Base-by-base conservation (phyloP, 2,329 filamentous ascomycete genomes). In the Chaetoscypha palmicola region DNA sequence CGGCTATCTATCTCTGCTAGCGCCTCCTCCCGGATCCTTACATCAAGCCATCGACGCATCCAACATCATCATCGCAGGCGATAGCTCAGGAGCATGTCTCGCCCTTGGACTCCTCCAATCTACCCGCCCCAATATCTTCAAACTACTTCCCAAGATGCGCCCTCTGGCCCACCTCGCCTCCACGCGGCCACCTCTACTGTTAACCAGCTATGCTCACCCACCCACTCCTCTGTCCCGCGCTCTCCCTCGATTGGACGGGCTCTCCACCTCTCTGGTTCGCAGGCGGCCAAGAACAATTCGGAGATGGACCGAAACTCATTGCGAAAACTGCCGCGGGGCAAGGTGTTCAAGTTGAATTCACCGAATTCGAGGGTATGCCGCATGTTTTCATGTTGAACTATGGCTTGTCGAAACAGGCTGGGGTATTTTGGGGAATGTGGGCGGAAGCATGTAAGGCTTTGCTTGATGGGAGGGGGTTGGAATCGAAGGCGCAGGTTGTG, bases 1-100 rank as follows among this genome's bases (percentile, higher is more conserved):
- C 12, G 36, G 12, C 1, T 38, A 38, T 12, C 4, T 38, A n/a
- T 3, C 36, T 7, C 19, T 38, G 2, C 36, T 38, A 4, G 23
- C 20, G 3, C 36, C 36, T 7, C 36, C 36, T 1, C 36, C 14
- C 4, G 36, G n/a, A 3, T 26, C 36, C n/a, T 17, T 17, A 14
- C 21, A 38, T 26, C 1, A 11, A 2, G 1, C 20, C 7, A 17
- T 26, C 17, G 2, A 20, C 1, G 21, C 21, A 5, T 2, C 5
- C 1, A n/a, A 11, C 4, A 38, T 38, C 16, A 22, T 38, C 21
- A 16, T 38, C 2, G 36, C 36, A 1, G 36, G 36, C n/a, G 36
- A 38, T 26, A 38, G 36, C n/a, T 38, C 36, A 17, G 36, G 36
- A 3, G 36, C 3, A 1, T 38, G 36, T 38, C 36, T 38, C 8